These are phyloP conservation scores for Paramyrothecium roridum DNA, from an alignment of 2,329 filamentous ascomycete species.

Conservation along the genomic window DNA sequence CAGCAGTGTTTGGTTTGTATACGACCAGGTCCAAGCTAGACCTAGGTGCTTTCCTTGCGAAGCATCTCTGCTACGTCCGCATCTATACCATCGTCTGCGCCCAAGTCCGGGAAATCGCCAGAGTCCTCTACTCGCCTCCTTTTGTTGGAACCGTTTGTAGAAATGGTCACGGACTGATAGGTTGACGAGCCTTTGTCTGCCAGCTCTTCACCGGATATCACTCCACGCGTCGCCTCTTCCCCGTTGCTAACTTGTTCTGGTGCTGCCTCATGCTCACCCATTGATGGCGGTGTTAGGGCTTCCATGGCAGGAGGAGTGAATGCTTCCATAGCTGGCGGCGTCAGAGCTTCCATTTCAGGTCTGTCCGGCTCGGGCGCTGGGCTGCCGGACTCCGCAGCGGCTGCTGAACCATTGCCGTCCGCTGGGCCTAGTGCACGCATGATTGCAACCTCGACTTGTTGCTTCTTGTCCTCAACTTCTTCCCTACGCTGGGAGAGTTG, in stretches of 20 bases:
- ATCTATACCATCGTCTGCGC: conserved; percentile 52
- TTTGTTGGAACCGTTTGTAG: conserved; percentile 54
- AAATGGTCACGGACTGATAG: conserved; percentile 47
- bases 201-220: conserved; percentile 15
- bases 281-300: conserved; percentile 15
- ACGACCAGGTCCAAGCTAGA: too few species aligned
- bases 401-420: conserved; percentile 45
- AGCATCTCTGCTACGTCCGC: conserved; percentile 56
- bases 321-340: conserved; percentile 65
- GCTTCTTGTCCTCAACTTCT: conserved; percentile 77
- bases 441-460: conserved; percentile 86
- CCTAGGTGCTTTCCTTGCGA: conserved; percentile 24
- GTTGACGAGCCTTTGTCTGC: conserved; percentile 34
- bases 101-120: conserved; percentile 52
- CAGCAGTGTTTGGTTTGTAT: too few species aligned
- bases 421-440: conserved; percentile 75
- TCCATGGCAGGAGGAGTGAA: conserved; percentile 15
- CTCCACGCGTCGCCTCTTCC: too few species aligned
- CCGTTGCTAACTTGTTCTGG: too few species aligned
- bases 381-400: conserved; percentile 41
- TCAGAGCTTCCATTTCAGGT: conserved; percentile 82
- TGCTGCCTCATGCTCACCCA: conserved; percentile 13
- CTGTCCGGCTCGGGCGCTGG: conserved; percentile 61
- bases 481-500: conserved; percentile 65
- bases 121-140: conserved; percentile 50